phyloP scores from a whole-genome alignment of 202 grass and related monocot species.

The Dendrocalamus latiflorus region DNA sequence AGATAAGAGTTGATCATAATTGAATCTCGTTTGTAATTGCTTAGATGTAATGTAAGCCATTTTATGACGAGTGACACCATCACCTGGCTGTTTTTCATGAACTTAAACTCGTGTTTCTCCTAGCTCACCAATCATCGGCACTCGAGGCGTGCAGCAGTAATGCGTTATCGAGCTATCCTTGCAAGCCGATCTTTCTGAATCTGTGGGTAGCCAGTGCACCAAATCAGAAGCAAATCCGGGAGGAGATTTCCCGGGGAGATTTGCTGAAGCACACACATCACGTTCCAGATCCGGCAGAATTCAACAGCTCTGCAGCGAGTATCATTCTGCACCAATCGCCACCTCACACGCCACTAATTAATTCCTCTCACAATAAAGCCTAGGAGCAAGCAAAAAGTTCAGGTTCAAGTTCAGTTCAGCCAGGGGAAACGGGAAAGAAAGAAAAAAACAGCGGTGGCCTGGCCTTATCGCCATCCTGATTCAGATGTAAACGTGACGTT shows the following conservation, averaged over 20 bases:
- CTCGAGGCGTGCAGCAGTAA: conserved; percentile 18
- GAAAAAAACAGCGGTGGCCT: no score
- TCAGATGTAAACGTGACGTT: neutral
- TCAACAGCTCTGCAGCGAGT: neutral
- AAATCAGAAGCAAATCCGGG: conserved; percentile 47
- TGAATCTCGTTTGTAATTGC: neutral
- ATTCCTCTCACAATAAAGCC: conserved; percentile 1
- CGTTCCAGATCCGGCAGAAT: neutral
- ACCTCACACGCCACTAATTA: neutral
- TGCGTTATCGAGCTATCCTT: neutral
- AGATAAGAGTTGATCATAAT: neutral
- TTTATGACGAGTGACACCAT: neutral
- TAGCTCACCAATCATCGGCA: neutral
- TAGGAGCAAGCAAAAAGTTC: conserved; percentile 19
- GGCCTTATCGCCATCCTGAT: neutral
- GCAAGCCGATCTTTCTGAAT: conserved; percentile 18
- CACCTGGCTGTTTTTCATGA: neutral
- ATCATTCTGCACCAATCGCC: neutral
- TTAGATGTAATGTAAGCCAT: neutral
- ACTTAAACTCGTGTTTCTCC: neutral
- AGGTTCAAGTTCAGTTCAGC: neutral
- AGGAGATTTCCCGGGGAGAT: no score
- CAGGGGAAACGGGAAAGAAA: no score
- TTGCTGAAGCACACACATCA: no score
- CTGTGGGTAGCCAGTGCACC: conserved; percentile 18